A percentile compares a stretch with the other conserved stretches of the same genome.
Conservation (phyloP, 176 grass and related monocot genomes). For the Musa acuminata region DNA sequence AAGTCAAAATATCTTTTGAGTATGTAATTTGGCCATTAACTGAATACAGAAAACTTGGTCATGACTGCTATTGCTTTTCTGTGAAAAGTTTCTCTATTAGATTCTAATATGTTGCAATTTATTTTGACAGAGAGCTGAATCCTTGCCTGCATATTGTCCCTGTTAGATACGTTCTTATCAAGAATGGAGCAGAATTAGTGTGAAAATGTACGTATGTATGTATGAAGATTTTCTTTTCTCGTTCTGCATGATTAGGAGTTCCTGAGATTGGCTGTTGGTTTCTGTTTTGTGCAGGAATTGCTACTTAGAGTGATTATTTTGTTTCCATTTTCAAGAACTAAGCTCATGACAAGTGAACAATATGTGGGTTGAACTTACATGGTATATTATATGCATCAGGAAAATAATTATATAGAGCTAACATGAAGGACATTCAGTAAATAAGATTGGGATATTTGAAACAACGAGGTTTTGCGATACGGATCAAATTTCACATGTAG, state of each 20-base stretch:
- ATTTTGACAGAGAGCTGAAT: constrained; percentile 8
- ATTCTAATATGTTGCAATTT: constrained; percentile 8
- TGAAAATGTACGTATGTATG: constrained; percentile 13
- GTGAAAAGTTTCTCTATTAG: neutral
- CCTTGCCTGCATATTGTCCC: constrained; percentile 8
- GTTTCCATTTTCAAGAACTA: neutral
- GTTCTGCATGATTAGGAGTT: neutral
- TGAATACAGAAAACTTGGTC: neutral
- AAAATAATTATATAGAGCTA: neutral
- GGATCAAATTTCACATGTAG: neutral
- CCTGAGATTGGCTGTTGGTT: neutral
- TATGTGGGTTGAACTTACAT: neutral
- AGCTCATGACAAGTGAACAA: neutral
- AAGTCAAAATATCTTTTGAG: no score
- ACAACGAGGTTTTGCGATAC: neutral
- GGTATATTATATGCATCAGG: neutral
- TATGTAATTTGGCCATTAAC: no score
- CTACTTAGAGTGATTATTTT: neutral
- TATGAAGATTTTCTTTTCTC: neutral
- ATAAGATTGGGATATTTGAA: neutral
- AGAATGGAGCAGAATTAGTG: constrained; percentile 10
- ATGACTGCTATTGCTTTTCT: neutral
- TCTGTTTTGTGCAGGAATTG: neutral
- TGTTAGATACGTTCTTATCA: constrained; percentile 11
- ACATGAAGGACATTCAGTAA: neutral